A percentile compares a stretch with the other conserved stretches of the same genome.
phyloP scores from a whole-genome alignment of 495 filamentous ascomycete genomes.

The Penicillium desertorum region DNA sequence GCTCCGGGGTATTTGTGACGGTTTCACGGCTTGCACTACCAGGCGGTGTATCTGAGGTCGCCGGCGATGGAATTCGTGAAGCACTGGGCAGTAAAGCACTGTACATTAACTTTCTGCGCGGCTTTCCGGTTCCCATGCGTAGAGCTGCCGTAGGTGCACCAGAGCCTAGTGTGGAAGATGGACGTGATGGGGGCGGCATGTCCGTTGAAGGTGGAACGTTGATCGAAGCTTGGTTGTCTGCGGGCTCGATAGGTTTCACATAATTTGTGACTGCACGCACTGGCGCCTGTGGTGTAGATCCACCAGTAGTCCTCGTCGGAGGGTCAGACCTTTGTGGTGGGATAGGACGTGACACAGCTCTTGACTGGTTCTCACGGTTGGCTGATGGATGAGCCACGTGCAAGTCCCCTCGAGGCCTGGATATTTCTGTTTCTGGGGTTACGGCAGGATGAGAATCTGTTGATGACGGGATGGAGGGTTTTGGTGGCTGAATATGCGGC shows the following conservation, averaged over 20 bases:
- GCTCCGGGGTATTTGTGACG: slow-evolving; percentile 8
- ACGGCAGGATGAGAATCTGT: slow-evolving; percentile 1
- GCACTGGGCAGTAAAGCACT: slow-evolving; percentile 39
- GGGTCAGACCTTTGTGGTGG: background rate
- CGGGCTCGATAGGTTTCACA: background rate
- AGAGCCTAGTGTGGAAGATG: background rate
- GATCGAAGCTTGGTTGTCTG: background rate
- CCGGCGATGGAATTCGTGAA: slow-evolving; percentile 16
- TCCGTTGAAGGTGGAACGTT: background rate
- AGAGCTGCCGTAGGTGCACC: slow-evolving; percentile 26
- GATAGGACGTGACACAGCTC: background rate
- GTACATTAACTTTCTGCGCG: slow-evolving; percentile 52
- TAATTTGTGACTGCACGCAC: background rate
- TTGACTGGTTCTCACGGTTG: background rate
- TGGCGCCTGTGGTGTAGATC: background rate
- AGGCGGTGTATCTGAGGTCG: slow-evolving; percentile 6
- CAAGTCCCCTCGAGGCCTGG: background rate
- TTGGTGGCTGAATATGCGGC: background rate
- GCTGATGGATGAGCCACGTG: background rate
- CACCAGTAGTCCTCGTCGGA: background rate
- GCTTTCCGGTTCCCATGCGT: slow-evolving; percentile 38
- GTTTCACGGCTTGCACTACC: slow-evolving; percentile 10
- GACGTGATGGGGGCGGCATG: slow-evolving; percentile 8
- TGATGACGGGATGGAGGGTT: background rate
- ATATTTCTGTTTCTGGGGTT: background rate